Evolutionary conservation across 2,329 filamentous ascomycete species (phyloP), one percentile per base, ranked within the genome.

Genomic region (Aphanoascus verrucosus): DNA sequence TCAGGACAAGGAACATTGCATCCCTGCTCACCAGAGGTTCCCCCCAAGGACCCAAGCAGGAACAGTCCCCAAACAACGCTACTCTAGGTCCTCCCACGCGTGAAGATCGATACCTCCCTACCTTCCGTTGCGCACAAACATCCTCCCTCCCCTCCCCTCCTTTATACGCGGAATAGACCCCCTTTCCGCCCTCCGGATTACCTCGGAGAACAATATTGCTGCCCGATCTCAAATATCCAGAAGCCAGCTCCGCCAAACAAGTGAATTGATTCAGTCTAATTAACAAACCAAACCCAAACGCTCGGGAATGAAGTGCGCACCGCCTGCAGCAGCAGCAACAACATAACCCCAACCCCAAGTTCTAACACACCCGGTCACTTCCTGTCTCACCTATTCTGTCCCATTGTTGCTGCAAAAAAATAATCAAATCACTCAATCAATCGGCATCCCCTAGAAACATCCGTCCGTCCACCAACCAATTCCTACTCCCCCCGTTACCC

Each of bases 141-240:
- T 23, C 37, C 44, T 28, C 23, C 23, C 23, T 28, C 23, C 7
- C 23, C 23, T 28, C 23, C 23, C 23, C 23, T 28, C 23, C 23
- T 28, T 28, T 28, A 3, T 28, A 28, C 23, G 3, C 3, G 23
- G 7, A 28, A 28, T 28, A 28, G 23, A 7, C 23, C 7, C 23
- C 7, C 23, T 28, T 28, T 28, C 23, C 32, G 34, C 23, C n/a
- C 37, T 42, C 35, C 48, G 48, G 48, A 37, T 50, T 41, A 37
- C 48, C 41, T 50, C 48, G 48, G 48, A 37, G 37, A 42, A 50
- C 41, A n/a, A n/a, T n/a, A 42, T 50, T 50, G 48, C 48, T 41
- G 37, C 48, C 48, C 48, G 41, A 17, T 43, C 28, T 31, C 34
- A 28, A 11, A 41, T 17, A 2, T n/a, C n/a, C n/a, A n/a, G n/a